Base-by-base conservation (phyloP, 208 protist species). In the Acanthamoeba triangularis region DNA sequence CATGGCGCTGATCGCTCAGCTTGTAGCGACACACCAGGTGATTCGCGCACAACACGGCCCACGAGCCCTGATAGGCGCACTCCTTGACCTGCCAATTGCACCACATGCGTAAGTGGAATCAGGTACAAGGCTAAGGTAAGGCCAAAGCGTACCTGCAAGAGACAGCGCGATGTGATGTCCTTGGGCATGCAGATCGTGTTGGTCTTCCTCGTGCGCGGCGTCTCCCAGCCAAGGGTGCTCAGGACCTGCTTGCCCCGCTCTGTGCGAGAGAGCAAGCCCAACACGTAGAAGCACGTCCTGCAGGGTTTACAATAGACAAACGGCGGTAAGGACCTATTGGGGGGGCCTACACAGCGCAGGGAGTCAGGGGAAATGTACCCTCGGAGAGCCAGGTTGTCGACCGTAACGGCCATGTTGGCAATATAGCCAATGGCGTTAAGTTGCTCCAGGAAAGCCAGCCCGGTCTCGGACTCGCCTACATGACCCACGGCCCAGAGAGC, bases 221-320 rank as follows among this genome's bases (percentile, higher is more conserved):
- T 82, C 87, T 97, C 96, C 96, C 96, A 97, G 33, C 95, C 96
- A 2, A 65, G 67, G 0, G 37, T 10, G 10, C 65, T 49, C 8
- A 97, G 61, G 1, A 95, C 54, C 3, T 94, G 47, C 49, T 65
- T 44, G 20, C 95, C 90, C 5, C 65, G 30, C 67, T 97, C 95
- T 2, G 96, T 96, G 23, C 95, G 72, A 8, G 84, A 95, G 0
- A 97, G 84, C 76, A 97, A 91, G 65, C 96, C 96, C 0, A 97
- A 16, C 30, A 90, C 92, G 69, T 96, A 97, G 91, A 97, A 95
- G 63, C 96, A 97, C 33, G 96, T 97, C 23, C 93, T 95, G 30
- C 47, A 28, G 33, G 16, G 35, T 2, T 16, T 33, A 28, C 56
- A 25, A 25, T 14, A 30, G 28, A 69, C 63, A 69, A 49, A 49